Base-by-base conservation (phyloP, 1,284 basidiomycete species). In the Cryptococcus sp. region DNA sequence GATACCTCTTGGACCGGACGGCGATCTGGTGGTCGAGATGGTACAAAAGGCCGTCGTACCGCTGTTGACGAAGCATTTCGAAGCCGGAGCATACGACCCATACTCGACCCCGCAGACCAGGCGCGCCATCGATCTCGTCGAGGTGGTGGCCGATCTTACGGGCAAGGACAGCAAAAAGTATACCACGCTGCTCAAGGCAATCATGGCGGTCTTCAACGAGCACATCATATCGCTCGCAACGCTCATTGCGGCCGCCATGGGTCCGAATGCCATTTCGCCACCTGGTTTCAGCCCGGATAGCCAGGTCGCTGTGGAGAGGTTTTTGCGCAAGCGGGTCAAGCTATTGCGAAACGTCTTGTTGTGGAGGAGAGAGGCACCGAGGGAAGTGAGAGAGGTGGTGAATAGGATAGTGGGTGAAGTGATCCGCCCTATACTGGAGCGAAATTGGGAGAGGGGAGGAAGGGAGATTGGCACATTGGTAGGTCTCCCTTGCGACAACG, bases 381-480 rank as follows among this genome's bases (percentile, higher is more conserved):
- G 84, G 52, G 77, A 79, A 40, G 68, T 84, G 14, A 78, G 78
- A 3, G 74, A 78, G 51, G 69, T 88, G 38, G 77, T 82, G 14
- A 77, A 74, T 16, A 76, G 76, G 50, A 68, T 90, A 16, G 76
- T 87, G 7, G 77, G 78, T n/a, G 74, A 78, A 16, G 78, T 78
- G 52, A 76, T 93, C 42, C 59, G 86, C 40, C 81, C 81, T 1
- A 76, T 88, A 18, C 81, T 90, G 5, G 79, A 82, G 53, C 80
- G 78, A 47, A 85, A 85, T 5, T 95, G 92, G 92, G 86, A 89
- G 28, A 85, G 87, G 26, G 91, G 92, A 14, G 91, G 89, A 1
- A 80, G 84, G 64, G 81, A 82, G 42, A 74, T 82, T 52, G 77
- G 82, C 51, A 73, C 73, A 43, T 82, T 82, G 79, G 88, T 87